phyloP scores from a whole-genome alignment of 2,329 filamentous ascomycete genomes.

The Mollisiaceae sp. region DNA sequence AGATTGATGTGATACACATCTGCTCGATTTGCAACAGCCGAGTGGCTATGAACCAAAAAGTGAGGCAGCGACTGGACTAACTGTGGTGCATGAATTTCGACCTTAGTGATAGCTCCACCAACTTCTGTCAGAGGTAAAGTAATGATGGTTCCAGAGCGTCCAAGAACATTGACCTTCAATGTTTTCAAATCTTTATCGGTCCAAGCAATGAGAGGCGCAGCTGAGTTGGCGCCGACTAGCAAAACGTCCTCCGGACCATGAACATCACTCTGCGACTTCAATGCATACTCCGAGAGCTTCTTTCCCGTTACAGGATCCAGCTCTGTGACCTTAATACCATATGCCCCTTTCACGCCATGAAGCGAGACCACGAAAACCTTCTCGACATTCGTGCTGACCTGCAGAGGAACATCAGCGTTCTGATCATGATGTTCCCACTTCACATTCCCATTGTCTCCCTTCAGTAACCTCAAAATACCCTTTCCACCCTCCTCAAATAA shows the following conservation, averaged over 20 bases:
- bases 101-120: slow-evolving; percentile 57
- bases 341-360: slow-evolving; percentile 70
- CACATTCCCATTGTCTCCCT: slow-evolving; percentile 72
- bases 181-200: slow-evolving; percentile 65
- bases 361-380: slow-evolving; percentile 79
- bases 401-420: slow-evolving; percentile 73
- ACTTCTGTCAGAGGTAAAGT: slow-evolving; percentile 57
- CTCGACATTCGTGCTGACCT: slow-evolving; percentile 71
- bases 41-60: slow-evolving; percentile 83
- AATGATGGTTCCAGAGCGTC: slow-evolving; percentile 58
- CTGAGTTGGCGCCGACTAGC: slow-evolving; percentile 77
- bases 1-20: slow-evolving; percentile 85
- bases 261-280: slow-evolving; percentile 78
- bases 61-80: slow-evolving; percentile 74
- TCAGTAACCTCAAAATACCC: slow-evolving; percentile 70
- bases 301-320: slow-evolving; percentile 76
- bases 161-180: slow-evolving; percentile 74
- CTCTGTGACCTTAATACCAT: slow-evolving; percentile 76
- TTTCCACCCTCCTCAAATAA: slow-evolving; percentile 63
- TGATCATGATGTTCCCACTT: slow-evolving; percentile 79
- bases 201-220: slow-evolving; percentile 77
- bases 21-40: slow-evolving; percentile 73
- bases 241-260: slow-evolving; percentile 67
- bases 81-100: slow-evolving; percentile 75
- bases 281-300: slow-evolving; percentile 70